Percentiles rank a stretch among this genome's conserved stretches.
Conservation (phyloP, 441 rosid species). For the Raphanus hybrid region DNA sequence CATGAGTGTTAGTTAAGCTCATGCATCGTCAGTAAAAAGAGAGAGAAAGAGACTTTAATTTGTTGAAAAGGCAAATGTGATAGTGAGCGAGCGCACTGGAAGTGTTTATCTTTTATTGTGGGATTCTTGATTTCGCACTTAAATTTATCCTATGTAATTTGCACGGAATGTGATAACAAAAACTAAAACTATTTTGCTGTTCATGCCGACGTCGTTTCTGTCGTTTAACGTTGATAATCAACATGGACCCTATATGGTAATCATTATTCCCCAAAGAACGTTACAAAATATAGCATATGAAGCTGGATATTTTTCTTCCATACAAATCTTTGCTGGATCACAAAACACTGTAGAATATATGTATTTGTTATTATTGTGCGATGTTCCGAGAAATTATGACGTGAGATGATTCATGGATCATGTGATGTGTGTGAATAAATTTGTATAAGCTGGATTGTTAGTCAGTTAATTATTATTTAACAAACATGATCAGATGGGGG, state of each 20-base stretch:
- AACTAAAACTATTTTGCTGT: background rate
- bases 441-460: constrained; percentile 2
- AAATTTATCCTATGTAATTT: constrained; percentile 19
- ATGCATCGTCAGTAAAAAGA: constrained; percentile 51
- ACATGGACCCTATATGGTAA: constrained; percentile 35
- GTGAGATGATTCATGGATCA: constrained; percentile 26
- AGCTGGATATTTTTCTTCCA: background rate
- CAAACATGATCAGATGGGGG: constrained; percentile 42
- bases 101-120: constrained; percentile 22
- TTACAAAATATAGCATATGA: constrained; percentile 9
- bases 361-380: constrained; percentile 14
- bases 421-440: constrained; percentile 31
- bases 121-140: constrained; percentile 6
- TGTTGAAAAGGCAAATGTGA: constrained; percentile 24
- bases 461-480: background rate
- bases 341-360: background rate
- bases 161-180: constrained; percentile 43
- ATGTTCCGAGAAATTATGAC: constrained; percentile 27
- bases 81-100: constrained; percentile 23
- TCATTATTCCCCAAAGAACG: constrained; percentile 16
- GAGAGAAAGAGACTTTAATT: constrained; percentile 2
- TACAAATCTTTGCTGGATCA: constrained; percentile 35
- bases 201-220: constrained; percentile 33
- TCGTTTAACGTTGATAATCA: constrained; percentile 27
- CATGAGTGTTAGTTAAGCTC: constrained; percentile 47